Evolutionary conservation across 1,284 basidiomycete genomes (phyloP).

Genomic region (Cutaneotrichosporon dermatis): DNA sequence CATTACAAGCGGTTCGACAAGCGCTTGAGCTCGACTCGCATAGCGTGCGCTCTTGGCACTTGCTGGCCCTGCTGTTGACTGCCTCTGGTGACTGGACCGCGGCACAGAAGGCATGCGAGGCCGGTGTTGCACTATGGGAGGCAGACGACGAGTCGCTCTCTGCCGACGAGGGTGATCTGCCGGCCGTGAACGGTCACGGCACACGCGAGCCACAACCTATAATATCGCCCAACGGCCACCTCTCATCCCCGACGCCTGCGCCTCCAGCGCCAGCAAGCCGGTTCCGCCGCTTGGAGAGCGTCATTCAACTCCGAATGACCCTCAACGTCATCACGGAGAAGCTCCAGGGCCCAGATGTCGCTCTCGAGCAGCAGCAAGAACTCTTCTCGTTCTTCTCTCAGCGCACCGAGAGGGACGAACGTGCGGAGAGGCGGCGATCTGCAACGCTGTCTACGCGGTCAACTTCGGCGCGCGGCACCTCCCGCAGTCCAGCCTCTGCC

Average conservation of each 20-base stretch:
- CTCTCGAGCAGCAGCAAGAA: slow-evolving; percentile 75
- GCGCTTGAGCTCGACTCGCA: slow-evolving; percentile 71
- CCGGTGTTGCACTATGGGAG: slow-evolving; percentile 58
- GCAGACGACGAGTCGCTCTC: slow-evolving; percentile 44
- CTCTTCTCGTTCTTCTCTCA: slow-evolving; percentile 71
- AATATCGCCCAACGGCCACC: slow-evolving; percentile 4
- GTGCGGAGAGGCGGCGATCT: background rate
- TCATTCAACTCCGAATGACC: slow-evolving; percentile 81
- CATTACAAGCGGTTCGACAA: slow-evolving; percentile 63
- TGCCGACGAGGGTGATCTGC: slow-evolving; percentile 14
- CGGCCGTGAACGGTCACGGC: slow-evolving; percentile 21
- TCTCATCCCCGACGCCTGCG: background rate
- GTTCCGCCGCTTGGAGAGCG: slow-evolving; percentile 54
- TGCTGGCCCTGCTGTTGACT: slow-evolving; percentile 76
- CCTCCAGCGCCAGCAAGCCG: background rate
- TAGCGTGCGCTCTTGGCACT: slow-evolving; percentile 83
- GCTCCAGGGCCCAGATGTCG: slow-evolving; percentile 78
- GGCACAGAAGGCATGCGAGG: slow-evolving; percentile 71
- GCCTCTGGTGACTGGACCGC: slow-evolving; percentile 76
- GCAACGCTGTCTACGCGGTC: background rate
- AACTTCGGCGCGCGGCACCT: background rate
- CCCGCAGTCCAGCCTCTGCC: background rate
- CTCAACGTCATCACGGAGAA: slow-evolving; percentile 78
- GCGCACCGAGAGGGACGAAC: slow-evolving; percentile 8
- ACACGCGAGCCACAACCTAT: slow-evolving; percentile 1